These are phyloP conservation scores for Aegilops tauschii DNA, from an alignment of 176 grass and related monocot genomes.

Conservation along the genomic window DNA sequence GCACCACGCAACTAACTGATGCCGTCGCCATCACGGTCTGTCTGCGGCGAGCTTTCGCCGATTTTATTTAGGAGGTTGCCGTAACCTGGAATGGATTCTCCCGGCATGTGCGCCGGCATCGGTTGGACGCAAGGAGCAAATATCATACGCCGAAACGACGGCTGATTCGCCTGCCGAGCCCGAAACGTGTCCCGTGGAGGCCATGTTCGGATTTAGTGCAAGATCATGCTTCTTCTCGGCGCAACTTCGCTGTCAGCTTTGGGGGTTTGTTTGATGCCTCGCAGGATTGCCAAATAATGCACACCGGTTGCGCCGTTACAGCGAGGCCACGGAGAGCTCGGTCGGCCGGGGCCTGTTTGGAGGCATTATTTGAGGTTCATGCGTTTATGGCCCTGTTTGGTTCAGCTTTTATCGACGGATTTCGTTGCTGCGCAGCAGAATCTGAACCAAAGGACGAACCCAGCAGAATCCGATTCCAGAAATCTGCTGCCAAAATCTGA, in stretches of 20 bases:
- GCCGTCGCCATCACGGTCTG: not conserved
- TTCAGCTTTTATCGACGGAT: no score
- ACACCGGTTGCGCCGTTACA: not conserved
- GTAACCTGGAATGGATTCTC: not conserved
- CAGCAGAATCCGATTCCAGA: no score
- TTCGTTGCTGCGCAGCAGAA: no score
- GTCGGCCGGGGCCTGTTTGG: not conserved
- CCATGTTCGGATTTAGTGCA: not conserved
- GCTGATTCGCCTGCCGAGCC: not conserved
- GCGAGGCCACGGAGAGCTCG: not conserved
- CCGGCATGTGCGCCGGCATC: not conserved
- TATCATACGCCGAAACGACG: not conserved
- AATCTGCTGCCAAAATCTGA: no score
- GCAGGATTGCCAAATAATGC: not conserved
- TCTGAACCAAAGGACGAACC: no score
- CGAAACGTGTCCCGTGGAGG: not conserved
- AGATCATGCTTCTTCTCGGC: not conserved
- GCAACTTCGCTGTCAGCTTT: not conserved
- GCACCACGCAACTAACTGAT: no score
- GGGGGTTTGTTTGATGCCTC: not conserved
- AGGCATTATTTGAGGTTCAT: no score
- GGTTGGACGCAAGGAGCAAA: not conserved
- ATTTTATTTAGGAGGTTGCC: not conserved
- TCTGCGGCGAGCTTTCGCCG: not conserved
- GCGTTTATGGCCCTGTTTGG: no score